Base-by-base conservation (phyloP, 257 asterid species). In the Solanum gandarillasii region DNA sequence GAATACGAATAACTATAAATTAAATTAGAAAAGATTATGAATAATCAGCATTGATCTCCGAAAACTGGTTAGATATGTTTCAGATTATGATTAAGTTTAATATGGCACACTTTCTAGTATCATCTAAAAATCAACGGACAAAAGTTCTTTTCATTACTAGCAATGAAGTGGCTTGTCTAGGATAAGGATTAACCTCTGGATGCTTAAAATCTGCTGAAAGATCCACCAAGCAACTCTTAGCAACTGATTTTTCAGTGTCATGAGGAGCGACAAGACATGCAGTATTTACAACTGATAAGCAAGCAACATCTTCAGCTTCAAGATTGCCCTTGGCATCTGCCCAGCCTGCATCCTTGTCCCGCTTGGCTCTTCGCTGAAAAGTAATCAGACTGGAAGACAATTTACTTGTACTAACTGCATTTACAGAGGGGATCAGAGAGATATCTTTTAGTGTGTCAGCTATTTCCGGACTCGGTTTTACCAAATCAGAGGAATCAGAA, bases 341-440 rank as follows among this genome's bases (percentile, higher is more conserved):
- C n/a, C 23, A 65, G 79, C 87, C 60, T 12, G 27, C 68, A 83
- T 88, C 90, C 88, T 62, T 88, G 14, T 85, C 90, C 84, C 89
- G 89, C 91, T 95, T 94, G 88, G 89, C 87, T 89, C 96, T 92
- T 89, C 98, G 91, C 84, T 86, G 55, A 88, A 92, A 95, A 87
- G 93, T 95, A 83, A 92, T 88, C 67, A 93, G 87, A 23, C 92
- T 85, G 1, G 93, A 86, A 86, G 74, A 10, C 38, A 68, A 87
- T 91, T 89, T 94, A 62, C 93, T 88, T 86, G 90, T 87, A 29
- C 52, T 27, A 83, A 55, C 83, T 85, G 86, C 78, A 78, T 87
- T 81, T 60, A 73, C 86, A 87, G 87, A 11, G 35, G 25, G 68
- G 41, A 86, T 83, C 76, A 73, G 86, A 46, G 41, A 8, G 52